These are phyloP conservation scores for Lactarius hengduanensis DNA, from an alignment of 768 basidiomycete genomes.

Conservation along the genomic window DNA sequence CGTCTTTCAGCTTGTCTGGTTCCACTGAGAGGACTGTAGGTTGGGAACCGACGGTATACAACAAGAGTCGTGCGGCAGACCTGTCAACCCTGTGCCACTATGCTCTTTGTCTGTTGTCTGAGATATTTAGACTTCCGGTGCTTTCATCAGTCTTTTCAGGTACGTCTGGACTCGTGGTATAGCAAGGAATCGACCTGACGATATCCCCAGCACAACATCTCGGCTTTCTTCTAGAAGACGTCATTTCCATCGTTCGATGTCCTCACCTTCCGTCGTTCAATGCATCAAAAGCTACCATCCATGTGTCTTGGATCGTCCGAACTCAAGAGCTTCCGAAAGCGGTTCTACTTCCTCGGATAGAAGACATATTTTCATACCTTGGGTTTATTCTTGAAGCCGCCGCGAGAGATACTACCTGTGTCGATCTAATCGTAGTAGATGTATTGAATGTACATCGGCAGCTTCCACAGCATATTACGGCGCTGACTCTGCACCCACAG, in stretches of 20 bases:
- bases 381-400: constrained; percentile 10
- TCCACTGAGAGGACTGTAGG: not conserved
- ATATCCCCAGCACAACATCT: constrained; percentile 12
- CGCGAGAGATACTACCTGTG: constrained; percentile 2
- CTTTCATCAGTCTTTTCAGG: constrained; percentile 16
- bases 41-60: not conserved
- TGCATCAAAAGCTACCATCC: constrained; percentile 10
- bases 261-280: not conserved
- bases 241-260: constrained; percentile 5
- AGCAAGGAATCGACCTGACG: not conserved
- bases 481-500: constrained; percentile 3
- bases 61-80: not conserved
- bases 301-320: constrained; percentile 19
- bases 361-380: constrained; percentile 10
- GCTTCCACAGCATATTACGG: no score
- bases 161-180: not conserved
- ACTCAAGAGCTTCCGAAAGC: constrained; percentile 19
- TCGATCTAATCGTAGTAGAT: constrained; percentile 19
- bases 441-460: constrained; percentile 11
- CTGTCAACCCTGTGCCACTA: constrained; percentile 19
- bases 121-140: constrained; percentile 19
- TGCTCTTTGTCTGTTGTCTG: constrained; percentile 21
- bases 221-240: constrained; percentile 17
- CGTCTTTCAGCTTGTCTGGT: not conserved
- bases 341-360: constrained; percentile 16